Base-by-base conservation (phyloP, 1,139 yeast genomes). In the Blastobotrys apis region DNA sequence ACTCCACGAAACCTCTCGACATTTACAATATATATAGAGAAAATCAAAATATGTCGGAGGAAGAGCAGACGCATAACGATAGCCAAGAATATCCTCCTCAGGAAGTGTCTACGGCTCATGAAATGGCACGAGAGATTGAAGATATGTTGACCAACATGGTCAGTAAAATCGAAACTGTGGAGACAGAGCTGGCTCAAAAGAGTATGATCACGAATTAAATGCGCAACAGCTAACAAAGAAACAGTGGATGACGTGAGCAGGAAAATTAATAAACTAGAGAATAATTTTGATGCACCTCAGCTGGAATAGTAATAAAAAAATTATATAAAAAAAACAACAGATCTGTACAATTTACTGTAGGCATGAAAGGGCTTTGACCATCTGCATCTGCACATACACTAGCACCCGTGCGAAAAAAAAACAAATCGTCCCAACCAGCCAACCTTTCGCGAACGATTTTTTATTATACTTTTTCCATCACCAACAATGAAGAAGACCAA, bases 401-500 rank as follows among this genome's bases (percentile, higher is more conserved):
- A n/a, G n/a, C n/a, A n/a, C 9, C 26, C 26, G 26, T 23, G 26
- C 9, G 26, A 6, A 23, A 6, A 6, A 6, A 6, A 6, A 6
- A 6, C 26, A 23, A 23, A 10, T 35, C 17, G 17, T 35, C 38
- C 38, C 37, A 33, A 33, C 12, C 16, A 8, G 10, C 20, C 5
- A 10, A 33, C 17, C 10, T 33, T 16, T 8, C n/a, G 5, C 12
- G 15, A 25, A 16, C 9, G 9, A 34, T 30, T 29, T 20, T 20
- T 29, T 17, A 29, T 26, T 25, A 12, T 12, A 9, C 23, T 12
- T 23, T 30, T 35, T 17, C 29, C 22, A 23, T 15, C 13, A 38
- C 30, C 33, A 8, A 26, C 10, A 12, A 3, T 40, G 16, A 55
- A 51, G 29, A 58, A 56, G 52, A 46, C 60, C 30, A 67, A 66